Base-by-base conservation (phyloP, 106 monocot genomes). In the Gastrodia elata region DNA sequence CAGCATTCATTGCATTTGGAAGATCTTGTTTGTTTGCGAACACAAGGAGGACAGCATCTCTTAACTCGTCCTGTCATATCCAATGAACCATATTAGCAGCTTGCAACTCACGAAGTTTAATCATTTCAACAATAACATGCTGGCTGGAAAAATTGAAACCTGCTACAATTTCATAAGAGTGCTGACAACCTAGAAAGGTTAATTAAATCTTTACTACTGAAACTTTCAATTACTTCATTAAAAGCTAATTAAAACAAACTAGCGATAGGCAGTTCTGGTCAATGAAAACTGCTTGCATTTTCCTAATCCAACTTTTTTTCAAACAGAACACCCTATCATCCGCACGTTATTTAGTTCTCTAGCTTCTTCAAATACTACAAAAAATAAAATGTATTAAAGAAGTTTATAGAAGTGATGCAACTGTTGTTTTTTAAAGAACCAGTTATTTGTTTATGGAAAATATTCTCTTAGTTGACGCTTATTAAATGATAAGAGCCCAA, bases 1-100 rank as follows among this genome's bases (percentile, higher is more conserved):
- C 91, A 79, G 91, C 91, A 83, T 91, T 88, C 91, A 91, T 91
- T 75, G 91, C 91, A 83, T 91, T 91, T 33, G 91, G 91, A 48
- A 91, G 88, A 74, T 91, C 91, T 85, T 91, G 91, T 73, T 91
- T 91, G 85, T 91, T 91, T 75, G 91, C 91, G 80, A 91, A 91
- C 42, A 91, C 91, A 36, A 91, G 85, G 38, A 91, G 59, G 42
- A 91, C 91, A 77, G 91, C 88, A 76, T 91, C 91, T 71, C 91
- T 78, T 40, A 91, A 30, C 74, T 91, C 91, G 82, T 91, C 91
- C 91, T 91, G 77, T 41, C 49, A 76, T 61, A 61, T 11, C 32
- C 13, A 32, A 6, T 61, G 2, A 32, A 61, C n/a, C n/a, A n/a
- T n/a, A n/a, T n/a, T n/a, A n/a, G 32, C 32, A 27, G 11, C 32